These are phyloP conservation scores for Xerocomellus dryophilus DNA, from an alignment of 768 basidiomycete species.

Conservation along the genomic window DNA sequence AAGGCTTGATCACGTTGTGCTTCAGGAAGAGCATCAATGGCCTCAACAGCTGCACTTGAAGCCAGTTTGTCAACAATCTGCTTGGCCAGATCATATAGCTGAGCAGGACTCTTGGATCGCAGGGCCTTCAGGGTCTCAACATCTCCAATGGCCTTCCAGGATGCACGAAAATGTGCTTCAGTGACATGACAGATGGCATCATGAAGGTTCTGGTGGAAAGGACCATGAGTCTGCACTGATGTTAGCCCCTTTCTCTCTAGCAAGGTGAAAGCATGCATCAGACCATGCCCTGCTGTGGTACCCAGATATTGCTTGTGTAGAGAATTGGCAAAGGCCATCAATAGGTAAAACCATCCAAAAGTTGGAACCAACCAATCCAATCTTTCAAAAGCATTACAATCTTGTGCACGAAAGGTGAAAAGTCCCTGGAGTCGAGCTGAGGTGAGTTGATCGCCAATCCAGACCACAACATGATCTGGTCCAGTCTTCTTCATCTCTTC, in stretches of 20 bases:
- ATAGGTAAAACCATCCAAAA: too few species aligned
- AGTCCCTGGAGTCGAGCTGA: neutral
- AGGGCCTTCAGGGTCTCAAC: constrained; percentile 30
- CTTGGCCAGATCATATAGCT: neutral
- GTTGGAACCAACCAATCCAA: too few species aligned
- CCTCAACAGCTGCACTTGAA: neutral
- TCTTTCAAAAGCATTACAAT: neutral
- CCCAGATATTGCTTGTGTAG: too few species aligned
- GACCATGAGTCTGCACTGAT: constrained; percentile 9
- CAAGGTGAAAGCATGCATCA: constrained; percentile 20
- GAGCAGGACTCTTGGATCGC: too few species aligned
- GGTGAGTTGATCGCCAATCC: neutral
- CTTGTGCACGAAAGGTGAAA: neutral
- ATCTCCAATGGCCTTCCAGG: constrained; percentile 29
- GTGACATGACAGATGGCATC: constrained; percentile 36
- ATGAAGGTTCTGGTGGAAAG: constrained; percentile 24
- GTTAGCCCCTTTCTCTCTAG: constrained; percentile 18
- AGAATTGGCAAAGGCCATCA: too few species aligned
- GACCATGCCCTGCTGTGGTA: constrained; percentile 18
- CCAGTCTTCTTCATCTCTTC: too few species aligned
- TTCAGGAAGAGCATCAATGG: neutral
- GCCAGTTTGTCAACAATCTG: neutral
- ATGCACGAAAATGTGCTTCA: constrained; percentile 37
- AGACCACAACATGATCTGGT: too few species aligned
- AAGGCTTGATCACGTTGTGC: constrained; percentile 28